Percentiles rank a stretch among this genome's conserved stretches.
These are phyloP conservation scores for Capronia coronata DNA, from an alignment of 2,329 filamentous ascomycete genomes.

Conservation along the genomic window DNA sequence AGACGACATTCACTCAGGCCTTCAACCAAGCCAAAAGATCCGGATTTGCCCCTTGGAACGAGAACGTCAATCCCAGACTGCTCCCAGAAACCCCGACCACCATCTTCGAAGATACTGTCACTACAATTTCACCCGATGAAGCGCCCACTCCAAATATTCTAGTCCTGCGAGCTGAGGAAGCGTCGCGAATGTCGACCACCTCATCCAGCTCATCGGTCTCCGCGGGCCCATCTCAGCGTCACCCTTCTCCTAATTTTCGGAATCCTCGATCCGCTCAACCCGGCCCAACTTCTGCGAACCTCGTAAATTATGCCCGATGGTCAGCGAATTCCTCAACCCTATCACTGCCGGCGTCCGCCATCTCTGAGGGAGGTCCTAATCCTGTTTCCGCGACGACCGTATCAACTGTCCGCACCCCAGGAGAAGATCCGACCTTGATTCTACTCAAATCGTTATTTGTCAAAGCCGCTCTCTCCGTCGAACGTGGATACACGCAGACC, in stretches of 20 bases:
- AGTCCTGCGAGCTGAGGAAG: slow-evolving; percentile 67
- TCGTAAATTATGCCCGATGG: slow-evolving; percentile 47
- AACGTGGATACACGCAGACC: slow-evolving; percentile 21
- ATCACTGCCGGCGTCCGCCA: slow-evolving; percentile 60
- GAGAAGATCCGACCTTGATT: slow-evolving; percentile 69
- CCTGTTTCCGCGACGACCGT: slow-evolving; percentile 44
- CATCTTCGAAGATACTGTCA: slow-evolving; percentile 82
- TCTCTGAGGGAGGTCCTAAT: slow-evolving; percentile 22
- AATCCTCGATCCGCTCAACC: slow-evolving; percentile 19
- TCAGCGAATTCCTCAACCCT: slow-evolving; percentile 73
- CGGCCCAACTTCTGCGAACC: slow-evolving; percentile 17
- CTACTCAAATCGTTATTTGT: slow-evolving; percentile 73
- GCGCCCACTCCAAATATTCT: slow-evolving; percentile 78
- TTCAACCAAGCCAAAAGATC: slow-evolving; percentile 46
- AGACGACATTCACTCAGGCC: slow-evolving; percentile 63
- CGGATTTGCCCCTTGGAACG: slow-evolving; percentile 32
- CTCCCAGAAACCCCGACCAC: slow-evolving; percentile 85
- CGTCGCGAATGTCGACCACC: slow-evolving; percentile 15
- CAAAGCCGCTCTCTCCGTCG: slow-evolving; percentile 58
- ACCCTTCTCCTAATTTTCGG: slow-evolving; percentile 15
- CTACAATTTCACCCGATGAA: slow-evolving; percentile 65
- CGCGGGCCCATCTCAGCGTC: slow-evolving; percentile 9
- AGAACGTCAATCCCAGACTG: slow-evolving; percentile 28
- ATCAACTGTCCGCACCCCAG: slow-evolving; percentile 39
- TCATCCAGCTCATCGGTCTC: slow-evolving; percentile 14